A percentile compares a stretch with the other conserved stretches of the same genome.
Conservation (phyloP, 2,329 filamentous ascomycete genomes). For the Gnomoniopsis sp. region DNA sequence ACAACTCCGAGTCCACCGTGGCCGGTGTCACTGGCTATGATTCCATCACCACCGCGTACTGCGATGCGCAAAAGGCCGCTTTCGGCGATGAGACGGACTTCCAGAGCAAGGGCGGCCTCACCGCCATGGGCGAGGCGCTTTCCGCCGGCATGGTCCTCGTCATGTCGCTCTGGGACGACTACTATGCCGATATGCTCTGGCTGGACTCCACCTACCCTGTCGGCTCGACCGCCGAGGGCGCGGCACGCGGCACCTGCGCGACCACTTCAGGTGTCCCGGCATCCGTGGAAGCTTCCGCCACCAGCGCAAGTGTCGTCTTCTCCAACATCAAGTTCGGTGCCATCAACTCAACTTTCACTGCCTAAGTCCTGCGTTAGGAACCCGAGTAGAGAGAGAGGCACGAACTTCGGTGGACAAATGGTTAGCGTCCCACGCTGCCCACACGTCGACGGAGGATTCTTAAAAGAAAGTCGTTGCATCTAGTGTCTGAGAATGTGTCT, state of each 20-base stretch:
- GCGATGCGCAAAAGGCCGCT: slow-evolving; percentile 52
- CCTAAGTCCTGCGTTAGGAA: too few species aligned
- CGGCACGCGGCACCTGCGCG: slow-evolving; percentile 52
- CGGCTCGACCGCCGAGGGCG: slow-evolving; percentile 41
- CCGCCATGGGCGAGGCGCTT: slow-evolving; percentile 49
- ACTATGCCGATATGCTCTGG: slow-evolving; percentile 70
- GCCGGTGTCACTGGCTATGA: slow-evolving; percentile 35
- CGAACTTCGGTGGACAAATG: background rate
- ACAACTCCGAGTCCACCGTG: slow-evolving; percentile 45
- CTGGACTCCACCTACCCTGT: slow-evolving; percentile 65
- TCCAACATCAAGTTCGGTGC: slow-evolving; percentile 59
- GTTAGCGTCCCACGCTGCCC: background rate
- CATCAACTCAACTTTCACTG: slow-evolving; percentile 49
- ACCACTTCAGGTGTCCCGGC: slow-evolving; percentile 48
- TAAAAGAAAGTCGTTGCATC: background rate
- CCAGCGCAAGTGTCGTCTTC: slow-evolving; percentile 51
- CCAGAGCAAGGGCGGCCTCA: slow-evolving; percentile 52
- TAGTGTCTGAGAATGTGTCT: background rate
- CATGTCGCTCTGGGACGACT: slow-evolving; percentile 60
- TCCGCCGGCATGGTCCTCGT: slow-evolving; percentile 44
- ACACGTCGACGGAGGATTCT: background rate
- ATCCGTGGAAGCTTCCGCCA: slow-evolving; percentile 42
- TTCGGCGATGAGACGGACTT: slow-evolving; percentile 56
- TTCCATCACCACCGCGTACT: slow-evolving; percentile 56
- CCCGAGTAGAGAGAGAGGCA: too few species aligned